Conservation (phyloP, 2,329 filamentous ascomycete genomes). For the Emydomyces testavorans region DNA sequence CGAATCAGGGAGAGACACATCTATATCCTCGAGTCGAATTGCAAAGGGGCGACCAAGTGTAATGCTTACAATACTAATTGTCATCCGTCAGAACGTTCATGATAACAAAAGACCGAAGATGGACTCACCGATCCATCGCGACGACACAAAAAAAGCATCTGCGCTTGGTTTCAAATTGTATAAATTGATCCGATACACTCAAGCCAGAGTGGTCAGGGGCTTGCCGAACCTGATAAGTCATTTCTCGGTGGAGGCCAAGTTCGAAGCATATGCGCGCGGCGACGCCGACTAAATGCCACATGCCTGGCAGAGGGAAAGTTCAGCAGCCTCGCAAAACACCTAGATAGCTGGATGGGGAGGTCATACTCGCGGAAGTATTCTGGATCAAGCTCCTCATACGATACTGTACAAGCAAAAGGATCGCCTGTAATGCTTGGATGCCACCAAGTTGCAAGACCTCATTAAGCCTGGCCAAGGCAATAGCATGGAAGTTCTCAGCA, state of each 20-base stretch:
- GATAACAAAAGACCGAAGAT: background rate
- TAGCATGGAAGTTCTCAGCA: conserved; percentile 34
- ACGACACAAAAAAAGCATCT: conserved; percentile 38
- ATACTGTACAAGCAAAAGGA: conserved; percentile 37
- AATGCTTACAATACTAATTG: conserved; percentile 20
- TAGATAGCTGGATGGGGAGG: background rate
- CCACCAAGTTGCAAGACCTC: conserved; percentile 30
- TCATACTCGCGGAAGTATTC: conserved; percentile 27
- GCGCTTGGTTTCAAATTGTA: conserved; percentile 25
- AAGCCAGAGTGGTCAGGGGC: conserved; percentile 7
- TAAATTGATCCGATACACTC: conserved; percentile 8
- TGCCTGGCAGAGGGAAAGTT: conserved; percentile 11
- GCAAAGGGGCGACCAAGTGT: conserved; percentile 34
- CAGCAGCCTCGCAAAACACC: background rate
- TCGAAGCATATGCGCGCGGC: conserved; percentile 35
- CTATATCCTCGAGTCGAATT: conserved; percentile 34
- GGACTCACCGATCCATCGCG: conserved; percentile 29
- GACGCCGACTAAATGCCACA: conserved; percentile 39
- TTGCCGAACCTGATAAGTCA: conserved; percentile 23
- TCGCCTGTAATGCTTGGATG: conserved; percentile 32
- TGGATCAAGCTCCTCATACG: conserved; percentile 33
- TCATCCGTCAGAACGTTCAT: background rate
- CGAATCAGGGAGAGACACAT: conserved; percentile 28
- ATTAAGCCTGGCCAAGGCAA: conserved; percentile 30
- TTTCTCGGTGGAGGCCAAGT: conserved; percentile 33